Base-by-base conservation (phyloP, 1,139 yeast species). In the Pichia kudriavzevii region DNA sequence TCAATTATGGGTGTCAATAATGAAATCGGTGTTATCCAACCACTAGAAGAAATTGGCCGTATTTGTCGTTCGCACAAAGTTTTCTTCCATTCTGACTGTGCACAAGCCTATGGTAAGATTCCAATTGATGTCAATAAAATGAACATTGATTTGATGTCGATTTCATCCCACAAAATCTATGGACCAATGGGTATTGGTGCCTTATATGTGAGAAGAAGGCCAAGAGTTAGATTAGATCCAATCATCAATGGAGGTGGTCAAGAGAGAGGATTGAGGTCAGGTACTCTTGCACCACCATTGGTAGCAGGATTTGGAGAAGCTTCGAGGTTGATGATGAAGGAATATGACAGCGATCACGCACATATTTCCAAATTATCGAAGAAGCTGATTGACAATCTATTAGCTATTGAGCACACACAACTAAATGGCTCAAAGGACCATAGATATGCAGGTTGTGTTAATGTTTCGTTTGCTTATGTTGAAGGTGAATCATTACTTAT, bases 111-210 rank as follows among this genome's bases (percentile, higher is more conserved):
- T 55, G 99, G 99, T 45, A 93, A 93, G 61, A 74, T 93, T 38
- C 85, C 87, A 34, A 64, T 91, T 39, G 96, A 91, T 55, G 99
- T 91, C 42, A 87, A 93, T 64, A 84, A 79, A 49, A 75, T 79
- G 80, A 87, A 91, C 58, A 83, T 91, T 52, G 99, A 91, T 61
- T 64, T 88, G 47, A 68, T 93, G 77, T 85, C 96, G 15, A 82
- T 91, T 42, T 84, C 95, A 0, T 88, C 95, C 4, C 99, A 91
- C 64, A 91, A 91, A 65, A 80, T 93, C 42, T 91, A 93, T 60
- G 99, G 98, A 5, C 99, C 99, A 46, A 91, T 80, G 73, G 99
- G 99, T 44, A 74, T 87, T 46, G 99, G 99, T 53, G 99, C 98
- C 12, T 69, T 88, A 50, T 91, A 74, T 56, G 91, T 93, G 26